Base-by-base conservation (phyloP, 495 filamentous ascomycete genomes). In the Lasiosphaeria hispida region DNA sequence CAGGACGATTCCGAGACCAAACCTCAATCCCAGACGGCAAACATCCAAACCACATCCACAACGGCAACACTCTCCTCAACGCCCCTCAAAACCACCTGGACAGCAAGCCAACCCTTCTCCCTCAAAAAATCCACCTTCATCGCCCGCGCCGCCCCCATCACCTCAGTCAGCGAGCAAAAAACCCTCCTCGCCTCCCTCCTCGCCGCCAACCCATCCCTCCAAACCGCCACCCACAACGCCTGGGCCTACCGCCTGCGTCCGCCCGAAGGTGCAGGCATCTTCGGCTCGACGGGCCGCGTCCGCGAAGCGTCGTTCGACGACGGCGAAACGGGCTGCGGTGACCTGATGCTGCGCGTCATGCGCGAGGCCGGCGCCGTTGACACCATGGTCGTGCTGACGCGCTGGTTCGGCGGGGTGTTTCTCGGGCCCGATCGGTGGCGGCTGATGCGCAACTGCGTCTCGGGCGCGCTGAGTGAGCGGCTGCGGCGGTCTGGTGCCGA, bases 361-460 rank as follows among this genome's bases (percentile, higher is more conserved):
- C 86, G 91, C 69, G 72, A 91, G 59, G 87, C 89, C 79, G 82
- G 88, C 69, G 84, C 91, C 2, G 87, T 86, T 75, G 82, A 91
- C 73, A 86, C 90, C 1, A 77, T 96, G 13, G 89, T 98, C 6
- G 90, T 98, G 15, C 88, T 98, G 45, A 89, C 87, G 36, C 78
- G 94, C 30, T 98, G 94, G 94, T 97, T 90, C 69, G 94, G 94
- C 0, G 94, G 94, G 0, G 78, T 93, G 5, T 81, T 89, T 59
- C 74, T 98, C 9, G 94, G 94, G 0, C 87, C 89, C 10, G 94
- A 96, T 69, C 77, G 94, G 39, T 83, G 80, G 80, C 74, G 80
- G 23, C 70, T 84, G 58, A 84, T 84, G 75, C 67, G 77, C 6
- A 73, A 73, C 45, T 76, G 74, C 48, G 72, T 81, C 13, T 68